Percentiles rank a stretch among this genome's conserved stretches.
These are phyloP conservation scores for Boechera stricta DNA, from an alignment of 345 rosid genomes.

Conservation along the genomic window DNA sequence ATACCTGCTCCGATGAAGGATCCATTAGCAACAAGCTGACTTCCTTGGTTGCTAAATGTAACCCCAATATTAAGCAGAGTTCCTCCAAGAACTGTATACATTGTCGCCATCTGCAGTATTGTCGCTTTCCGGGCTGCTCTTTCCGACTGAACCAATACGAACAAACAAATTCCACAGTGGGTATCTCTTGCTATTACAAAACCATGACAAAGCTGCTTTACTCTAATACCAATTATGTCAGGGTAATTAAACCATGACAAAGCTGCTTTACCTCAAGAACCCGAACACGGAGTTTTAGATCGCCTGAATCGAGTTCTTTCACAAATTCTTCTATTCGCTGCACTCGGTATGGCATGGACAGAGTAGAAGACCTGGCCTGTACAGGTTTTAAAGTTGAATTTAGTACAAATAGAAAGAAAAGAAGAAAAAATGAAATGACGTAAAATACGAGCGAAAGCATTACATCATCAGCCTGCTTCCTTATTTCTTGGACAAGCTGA, in stretches of 20 bases:
- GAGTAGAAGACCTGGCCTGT: conserved; percentile 82
- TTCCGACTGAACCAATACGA: conserved; percentile 61
- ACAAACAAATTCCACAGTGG: not conserved
- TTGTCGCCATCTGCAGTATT: conserved; percentile 90
- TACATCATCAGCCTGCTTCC: conserved; percentile 95
- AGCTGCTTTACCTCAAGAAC: conserved; percentile 72
- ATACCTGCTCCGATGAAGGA: conserved; percentile 87
- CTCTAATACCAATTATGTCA: not conserved
- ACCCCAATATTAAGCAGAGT: conserved; percentile 83
- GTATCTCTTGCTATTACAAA: not conserved
- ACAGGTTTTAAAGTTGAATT: conserved; percentile 28
- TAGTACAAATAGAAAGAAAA: conserved; percentile 12
- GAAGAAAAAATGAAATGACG: not conserved
- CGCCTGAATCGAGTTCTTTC: conserved; percentile 88
- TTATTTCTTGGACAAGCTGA: conserved; percentile 71
- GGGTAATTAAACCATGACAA: not conserved
- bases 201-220: not conserved
- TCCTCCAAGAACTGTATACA: conserved; percentile 84
- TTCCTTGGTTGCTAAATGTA: conserved; percentile 70
- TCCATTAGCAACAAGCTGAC: conserved; percentile 68
- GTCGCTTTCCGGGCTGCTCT: conserved; percentile 90
- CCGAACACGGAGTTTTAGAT: conserved; percentile 86
- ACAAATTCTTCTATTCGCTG: conserved; percentile 86
- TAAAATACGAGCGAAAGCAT: not conserved
- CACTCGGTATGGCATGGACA: conserved; percentile 87